Evolutionary conservation across 495 filamentous ascomycete species (phyloP), one percentile per base, ranked within the genome.

Genomic region (Daldinia childiae): DNA sequence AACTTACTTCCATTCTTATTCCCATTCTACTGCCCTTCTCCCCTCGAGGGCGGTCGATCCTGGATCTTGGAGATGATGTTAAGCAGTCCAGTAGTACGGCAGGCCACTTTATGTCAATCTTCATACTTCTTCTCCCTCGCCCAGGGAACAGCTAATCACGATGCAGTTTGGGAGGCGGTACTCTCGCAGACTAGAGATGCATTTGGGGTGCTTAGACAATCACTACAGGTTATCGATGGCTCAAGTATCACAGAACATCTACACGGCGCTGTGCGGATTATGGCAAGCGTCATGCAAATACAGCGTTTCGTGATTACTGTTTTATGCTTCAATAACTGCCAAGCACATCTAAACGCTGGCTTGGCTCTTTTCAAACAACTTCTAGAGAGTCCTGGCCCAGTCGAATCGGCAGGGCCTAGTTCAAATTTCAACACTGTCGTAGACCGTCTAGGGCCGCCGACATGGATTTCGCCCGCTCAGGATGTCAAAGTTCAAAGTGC

Each of bases 21-120:
- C 64, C 87, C 86, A 24, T 88, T 87, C 71, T 88, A 87, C 76
- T 79, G 75, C 0, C 85, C 87, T 6, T 72, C 79, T 30, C 71
- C 82, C 6, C 71, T 84, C 8, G 76, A 85, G 64, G 81, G 81
- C 17, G 86, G 86, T 12, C 76, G 80, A 58, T 77, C 81, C 6
- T 89, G 85, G 86, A 74, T 88, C 36, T 73, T 88, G n/a, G 82
- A 84, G 21, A 74, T 87, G 69, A 81, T 87, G 56, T 76, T 78
- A 21, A 81, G 78, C 32, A 85, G 84, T 70, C 84, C 82, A 19
- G 79, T 85, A 15, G 75, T 87, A 11, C 80, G 83, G 21, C 80
- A 24, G 19, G 43, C 43, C 19, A 24, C 17, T 11, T 11, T 48
- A 12, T 48, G 19, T 12, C 43, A 48, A 84, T 58, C 81, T 11